phyloP scores from a whole-genome alignment of 768 basidiomycete genomes.

The Mycena vitilis region DNA sequence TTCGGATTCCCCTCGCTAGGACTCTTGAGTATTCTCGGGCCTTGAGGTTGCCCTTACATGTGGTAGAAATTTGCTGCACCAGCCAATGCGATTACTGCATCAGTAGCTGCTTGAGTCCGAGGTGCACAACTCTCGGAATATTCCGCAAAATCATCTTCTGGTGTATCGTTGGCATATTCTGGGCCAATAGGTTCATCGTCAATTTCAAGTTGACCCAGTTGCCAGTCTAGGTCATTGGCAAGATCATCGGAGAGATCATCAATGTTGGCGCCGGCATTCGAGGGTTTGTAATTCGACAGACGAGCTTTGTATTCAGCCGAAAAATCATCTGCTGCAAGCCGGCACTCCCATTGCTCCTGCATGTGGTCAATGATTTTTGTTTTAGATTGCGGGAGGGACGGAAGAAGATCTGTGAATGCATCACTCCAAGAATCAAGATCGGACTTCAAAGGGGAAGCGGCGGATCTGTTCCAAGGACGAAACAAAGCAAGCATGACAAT shows the following conservation, averaged over 20 bases:
- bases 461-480: slow-evolving; percentile 19
- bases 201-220: slow-evolving; percentile 15
- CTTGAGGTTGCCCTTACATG: too few relatives aligned
- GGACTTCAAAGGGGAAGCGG: slow-evolving; percentile 18
- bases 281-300: background rate
- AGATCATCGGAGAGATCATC: background rate
- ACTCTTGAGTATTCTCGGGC: too few relatives aligned
- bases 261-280: background rate
- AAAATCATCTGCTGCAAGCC: slow-evolving; percentile 25
- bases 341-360: slow-evolving; percentile 34
- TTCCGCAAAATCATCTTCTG: background rate
- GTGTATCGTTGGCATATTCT: background rate
- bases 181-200: background rate
- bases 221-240: slow-evolving; percentile 18
- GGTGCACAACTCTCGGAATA: slow-evolving; percentile 2
- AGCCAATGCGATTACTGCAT: too few relatives aligned
- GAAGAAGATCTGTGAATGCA: slow-evolving; percentile 5
- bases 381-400: background rate
- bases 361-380: slow-evolving; percentile 22
- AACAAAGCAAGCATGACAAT: slow-evolving; percentile 32
- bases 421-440: slow-evolving; percentile 10
- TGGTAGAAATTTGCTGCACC: too few relatives aligned
- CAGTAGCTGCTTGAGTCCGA: slow-evolving; percentile 6
- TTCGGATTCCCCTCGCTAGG: too few relatives aligned
- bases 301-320: slow-evolving; percentile 18